Evolutionary conservation across 2,329 filamentous ascomycete genomes (phyloP), one percentile per base, ranked within the genome.

Genomic region (Phaeoacremonium minimum): DNA sequence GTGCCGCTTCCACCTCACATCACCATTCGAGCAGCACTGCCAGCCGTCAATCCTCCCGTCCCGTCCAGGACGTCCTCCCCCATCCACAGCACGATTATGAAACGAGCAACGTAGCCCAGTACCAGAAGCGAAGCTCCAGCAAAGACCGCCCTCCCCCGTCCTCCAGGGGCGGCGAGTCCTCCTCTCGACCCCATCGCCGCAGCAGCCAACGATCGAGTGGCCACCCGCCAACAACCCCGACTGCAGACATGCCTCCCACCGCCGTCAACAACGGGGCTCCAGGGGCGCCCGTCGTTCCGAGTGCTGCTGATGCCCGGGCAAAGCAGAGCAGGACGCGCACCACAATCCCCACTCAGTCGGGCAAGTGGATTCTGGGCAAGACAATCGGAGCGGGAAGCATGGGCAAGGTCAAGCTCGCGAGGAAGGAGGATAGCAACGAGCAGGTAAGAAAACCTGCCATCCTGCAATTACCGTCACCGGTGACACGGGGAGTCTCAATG

Each of bases 301-400:
- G 59, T 41, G 55, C 60, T 43, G 52, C 61, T 42, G 71, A 75
- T 43, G 60, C 65, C 32, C 71, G 74, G 50, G 57, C 66, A 39
- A 72, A 73, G 50, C 71, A 71, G 48, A 66, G 71, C 41, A 74
- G 74, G 48, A 73, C 77, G 37, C 73, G 80, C 52, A 96, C 91
- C 11, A 91, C 87, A 28, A 95, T 98, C 56, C 87, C 86, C 35
- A 89, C 90, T 4, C 82, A 85, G 32, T 89, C 90, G 11, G 93
- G 93, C 40, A 88, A 90, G 69, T 98, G 91, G 89, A 81, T 89
- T 38, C 71, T 98, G 35, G 91, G 91, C 41, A 97, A 97, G 71
- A 97, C 93, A 4, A 93, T 98, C 52, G 93, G 93, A 42, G 89
- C 90, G 36, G 93, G 93, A 34, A 97, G 91, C 61, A 98, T 98